phyloP scores from a whole-genome alignment of 2,329 filamentous ascomycete species.

The Fusarium brachygibbosum region DNA sequence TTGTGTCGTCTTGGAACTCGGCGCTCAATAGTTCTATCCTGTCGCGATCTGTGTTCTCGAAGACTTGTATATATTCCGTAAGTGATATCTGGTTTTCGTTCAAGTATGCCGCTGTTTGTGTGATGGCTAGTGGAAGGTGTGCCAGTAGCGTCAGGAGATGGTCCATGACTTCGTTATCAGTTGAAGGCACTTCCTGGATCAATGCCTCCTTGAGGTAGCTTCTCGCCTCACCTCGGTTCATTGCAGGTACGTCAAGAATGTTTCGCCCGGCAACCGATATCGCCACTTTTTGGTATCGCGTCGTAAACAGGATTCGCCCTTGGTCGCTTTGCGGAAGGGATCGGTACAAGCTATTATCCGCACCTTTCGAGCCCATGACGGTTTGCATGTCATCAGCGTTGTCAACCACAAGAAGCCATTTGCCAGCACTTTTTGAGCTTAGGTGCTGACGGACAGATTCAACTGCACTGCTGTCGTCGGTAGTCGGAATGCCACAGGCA shows the following conservation, averaged over 20 bases:
- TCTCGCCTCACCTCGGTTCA: not conserved
- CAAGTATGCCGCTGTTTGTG: slow-evolving; percentile 59
- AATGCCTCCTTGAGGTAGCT: not conserved
- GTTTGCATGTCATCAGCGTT: slow-evolving; percentile 42
- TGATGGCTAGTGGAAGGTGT: slow-evolving; percentile 57
- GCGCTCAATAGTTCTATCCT: slow-evolving; percentile 53
- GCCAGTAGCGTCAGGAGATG: slow-evolving; percentile 45
- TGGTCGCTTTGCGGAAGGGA: slow-evolving; percentile 49
- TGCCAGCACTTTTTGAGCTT: slow-evolving; percentile 32
- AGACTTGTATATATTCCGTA: slow-evolving; percentile 52
- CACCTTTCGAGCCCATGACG: not conserved
- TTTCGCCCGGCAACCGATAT: not conserved
- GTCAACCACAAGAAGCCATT: slow-evolving; percentile 47
- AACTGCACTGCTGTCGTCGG: not conserved
- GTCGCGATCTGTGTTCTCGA: slow-evolving; percentile 48
- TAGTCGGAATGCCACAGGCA: not conserved
- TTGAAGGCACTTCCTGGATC: not conserved
- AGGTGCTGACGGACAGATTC: slow-evolving; percentile 27
- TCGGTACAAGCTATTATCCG: not conserved
- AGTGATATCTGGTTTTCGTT: slow-evolving; percentile 49
- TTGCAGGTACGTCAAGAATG: not conserved
- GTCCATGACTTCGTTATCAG: not conserved
- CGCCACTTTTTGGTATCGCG: slow-evolving; percentile 42
- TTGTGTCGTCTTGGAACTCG: slow-evolving; percentile 47
- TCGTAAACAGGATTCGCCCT: slow-evolving; percentile 54